Base-by-base conservation (phyloP, 805 yeast species). In the Ogataea corticis region DNA sequence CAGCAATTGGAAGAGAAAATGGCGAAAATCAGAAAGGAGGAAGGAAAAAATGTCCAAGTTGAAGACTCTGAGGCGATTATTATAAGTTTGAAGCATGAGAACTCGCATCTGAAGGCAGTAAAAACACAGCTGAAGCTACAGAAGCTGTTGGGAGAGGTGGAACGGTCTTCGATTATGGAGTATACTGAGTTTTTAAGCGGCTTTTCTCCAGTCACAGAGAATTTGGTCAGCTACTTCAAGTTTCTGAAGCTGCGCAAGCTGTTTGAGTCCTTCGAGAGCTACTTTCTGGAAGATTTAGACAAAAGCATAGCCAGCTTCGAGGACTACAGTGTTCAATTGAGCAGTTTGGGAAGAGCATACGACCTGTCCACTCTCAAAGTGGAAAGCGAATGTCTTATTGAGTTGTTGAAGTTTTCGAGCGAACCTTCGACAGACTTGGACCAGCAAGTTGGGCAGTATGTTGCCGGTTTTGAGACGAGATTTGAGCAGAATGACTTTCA, bases 1-100 rank as follows among this genome's bases (percentile, higher is more conserved):
- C 62, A 56, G 1, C 61, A 64, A 45, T 69, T 79, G 21, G 79
- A 77, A 50, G 46, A 48, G 33, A 17, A 44, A 5, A 25, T 46
- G 10, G 3, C 33, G 33, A 23, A 21, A 19, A 28, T 30, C 11
- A 35, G 42, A 12, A 39, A 36, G 4, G 39, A 30, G 15, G 14
- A 37, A 10, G 6, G 11, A 3, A 29, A 14, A 7, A 7, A 34
- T 12, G 37, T 13, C n/a, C 25, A 23, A 7, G 32, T 41, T 11
- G 48, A 36, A 32, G 32, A 46, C 11, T 14, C 41, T 2, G 44
- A 48, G 11, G 31, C 35, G 14, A 13, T 36, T 11, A 32, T 50
- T 2, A 10, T 45, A 27, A 36, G 41, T 19, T 19, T 57, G 40
- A 51, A 44, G 27, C 51, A 53, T 34, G 55, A 56, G 28, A 49